Conservation (phyloP, 768 basidiomycete species). For the Termitomyces sp. region DNA sequence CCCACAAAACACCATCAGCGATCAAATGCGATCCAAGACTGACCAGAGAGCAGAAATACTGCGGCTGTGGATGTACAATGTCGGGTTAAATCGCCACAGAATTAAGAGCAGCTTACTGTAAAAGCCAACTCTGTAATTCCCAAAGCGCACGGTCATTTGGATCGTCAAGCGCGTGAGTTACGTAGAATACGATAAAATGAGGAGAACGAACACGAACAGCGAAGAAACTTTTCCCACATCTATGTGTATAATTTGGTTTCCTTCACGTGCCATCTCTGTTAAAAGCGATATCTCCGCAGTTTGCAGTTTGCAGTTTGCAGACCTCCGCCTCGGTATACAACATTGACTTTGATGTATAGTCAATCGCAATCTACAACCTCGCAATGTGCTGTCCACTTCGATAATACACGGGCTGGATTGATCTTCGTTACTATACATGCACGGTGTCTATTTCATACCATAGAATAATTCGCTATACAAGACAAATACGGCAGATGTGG, state of each 20-base stretch:
- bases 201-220: background rate
- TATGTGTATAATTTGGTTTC: background rate
- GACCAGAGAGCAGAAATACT: conserved; percentile 45
- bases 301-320: too few species aligned
- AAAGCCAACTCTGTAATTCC: conserved; percentile 48
- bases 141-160: conserved; percentile 61
- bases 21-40: background rate
- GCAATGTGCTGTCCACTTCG: background rate
- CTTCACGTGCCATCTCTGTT: too few species aligned
- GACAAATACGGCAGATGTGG: background rate
- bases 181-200: background rate
- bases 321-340: too few species aligned
- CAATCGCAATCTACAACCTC: background rate
- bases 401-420: conserved; percentile 1
- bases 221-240: background rate
- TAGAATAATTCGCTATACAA: background rate
- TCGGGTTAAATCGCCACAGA: background rate
- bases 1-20: background rate
- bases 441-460: background rate
- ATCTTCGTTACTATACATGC: conserved; percentile 2
- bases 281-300: too few species aligned
- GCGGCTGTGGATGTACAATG: conserved; percentile 28
- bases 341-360: too few species aligned
- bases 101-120: conserved; percentile 37
- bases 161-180: conserved; percentile 8